phyloP scores from a whole-genome alignment of 1,284 basidiomycete species.

The Chalciporus sp. region DNA sequence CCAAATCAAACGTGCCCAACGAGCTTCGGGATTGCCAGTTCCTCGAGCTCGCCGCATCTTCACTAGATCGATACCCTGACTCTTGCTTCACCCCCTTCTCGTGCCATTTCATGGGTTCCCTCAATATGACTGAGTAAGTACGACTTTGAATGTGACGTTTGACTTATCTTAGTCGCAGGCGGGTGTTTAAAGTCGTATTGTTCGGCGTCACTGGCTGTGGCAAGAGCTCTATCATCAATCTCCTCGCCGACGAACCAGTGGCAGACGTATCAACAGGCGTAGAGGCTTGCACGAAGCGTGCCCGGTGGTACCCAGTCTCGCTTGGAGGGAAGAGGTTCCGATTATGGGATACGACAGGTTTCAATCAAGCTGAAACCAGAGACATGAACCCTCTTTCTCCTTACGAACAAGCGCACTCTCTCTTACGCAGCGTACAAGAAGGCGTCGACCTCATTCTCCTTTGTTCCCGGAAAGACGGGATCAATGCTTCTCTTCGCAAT shows the following conservation, averaged over 20 bases:
- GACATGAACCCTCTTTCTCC: slow-evolving; percentile 25
- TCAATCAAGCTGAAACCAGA: slow-evolving; percentile 23
- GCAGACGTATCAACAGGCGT: slow-evolving; percentile 25
- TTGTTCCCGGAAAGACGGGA: slow-evolving; percentile 26
- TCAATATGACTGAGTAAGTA: slow-evolving; percentile 23
- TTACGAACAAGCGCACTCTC: slow-evolving; percentile 30
- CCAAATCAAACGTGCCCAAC: background rate
- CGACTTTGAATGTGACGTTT: background rate
- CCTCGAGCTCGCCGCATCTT: slow-evolving; percentile 1
- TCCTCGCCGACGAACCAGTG: slow-evolving; percentile 23
- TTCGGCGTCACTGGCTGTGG: slow-evolving; percentile 31
- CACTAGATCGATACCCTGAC: background rate
- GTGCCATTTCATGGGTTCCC: background rate
- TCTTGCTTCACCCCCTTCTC: background rate
- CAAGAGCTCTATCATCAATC: slow-evolving; percentile 32
- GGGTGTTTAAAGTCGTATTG: slow-evolving; percentile 27
- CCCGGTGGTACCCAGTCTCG: slow-evolving; percentile 29
- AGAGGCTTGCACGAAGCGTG: slow-evolving; percentile 31
- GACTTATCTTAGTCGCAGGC: slow-evolving; percentile 19
- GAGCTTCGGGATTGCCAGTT: background rate
- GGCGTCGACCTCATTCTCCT: slow-evolving; percentile 31
- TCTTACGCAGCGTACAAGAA: slow-evolving; percentile 24
- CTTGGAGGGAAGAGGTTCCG: slow-evolving; percentile 23
- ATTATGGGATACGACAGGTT: slow-evolving; percentile 37
- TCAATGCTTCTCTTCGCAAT: slow-evolving; percentile 29